Percentiles rank a stretch among this genome's conserved stretches.
Evolutionary conservation across 2,329 filamentous ascomycete genomes (phyloP).

Genomic region (Aspergillus glaucus): DNA sequence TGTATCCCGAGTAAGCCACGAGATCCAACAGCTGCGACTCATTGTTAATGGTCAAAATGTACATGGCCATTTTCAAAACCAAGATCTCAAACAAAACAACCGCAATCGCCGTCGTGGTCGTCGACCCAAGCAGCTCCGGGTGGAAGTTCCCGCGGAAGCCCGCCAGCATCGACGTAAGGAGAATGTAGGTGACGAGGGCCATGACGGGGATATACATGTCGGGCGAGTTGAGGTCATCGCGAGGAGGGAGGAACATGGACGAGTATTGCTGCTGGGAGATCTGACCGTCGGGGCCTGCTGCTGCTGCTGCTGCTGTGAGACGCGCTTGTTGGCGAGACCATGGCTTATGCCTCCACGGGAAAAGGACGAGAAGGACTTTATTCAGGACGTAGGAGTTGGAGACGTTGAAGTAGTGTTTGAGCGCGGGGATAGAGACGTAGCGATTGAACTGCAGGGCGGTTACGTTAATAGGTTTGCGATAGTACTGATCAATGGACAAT

Average conservation of each 20-base stretch:
- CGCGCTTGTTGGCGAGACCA: constrained; percentile 84
- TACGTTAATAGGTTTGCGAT: no score
- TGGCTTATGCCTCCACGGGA: constrained; percentile 95
- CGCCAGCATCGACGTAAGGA: constrained; percentile 83
- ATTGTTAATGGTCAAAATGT: constrained; percentile 87
- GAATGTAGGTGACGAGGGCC: constrained; percentile 95
- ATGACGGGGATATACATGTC: constrained; percentile 99
- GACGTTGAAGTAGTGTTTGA: constrained; percentile 99
- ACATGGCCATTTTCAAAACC: constrained; percentile 86
- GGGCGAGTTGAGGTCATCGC: constrained; percentile 94
- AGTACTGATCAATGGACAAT: no score
- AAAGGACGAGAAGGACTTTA: constrained; percentile 88
- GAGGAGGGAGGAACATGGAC: constrained; percentile 70
- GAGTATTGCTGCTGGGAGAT: constrained; percentile 52
- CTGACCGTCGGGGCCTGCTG: constrained; percentile 48
- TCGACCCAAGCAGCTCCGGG: constrained; percentile 85
- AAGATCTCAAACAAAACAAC: constrained; percentile 84
- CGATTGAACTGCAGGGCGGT: constrained; percentile 54
- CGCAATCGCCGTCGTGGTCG: constrained; percentile 73
- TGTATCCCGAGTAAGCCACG: constrained; percentile 95
- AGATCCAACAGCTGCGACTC: constrained; percentile 89
- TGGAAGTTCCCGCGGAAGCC: constrained; percentile 88
- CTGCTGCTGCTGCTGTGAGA: constrained; percentile 34
- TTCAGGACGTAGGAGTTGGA: constrained; percentile 93
- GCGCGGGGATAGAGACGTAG: constrained; percentile 83